Base-by-base conservation (phyloP, 1,284 basidiomycete genomes). In the Cystobasidium pallidum region DNA sequence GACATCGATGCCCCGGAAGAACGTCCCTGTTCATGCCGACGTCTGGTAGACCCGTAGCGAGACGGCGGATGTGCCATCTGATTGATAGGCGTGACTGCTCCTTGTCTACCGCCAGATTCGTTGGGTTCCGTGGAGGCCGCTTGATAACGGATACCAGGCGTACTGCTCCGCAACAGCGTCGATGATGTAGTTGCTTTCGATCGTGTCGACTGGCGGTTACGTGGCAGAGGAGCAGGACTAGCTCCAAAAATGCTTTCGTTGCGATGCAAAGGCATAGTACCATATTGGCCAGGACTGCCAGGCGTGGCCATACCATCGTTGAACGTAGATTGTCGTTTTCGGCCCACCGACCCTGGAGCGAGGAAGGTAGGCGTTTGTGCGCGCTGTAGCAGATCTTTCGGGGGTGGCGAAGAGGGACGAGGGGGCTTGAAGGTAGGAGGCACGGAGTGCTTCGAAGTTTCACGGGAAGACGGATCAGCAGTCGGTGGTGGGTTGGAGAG, bases 361-460 rank as follows among this genome's bases (percentile, higher is more conserved):
- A 78, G 87, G 78, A 91, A 87, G 1, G 88, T 87, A 0, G 92
- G 91, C 0, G 91, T 92, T 1, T 90, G 90, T 0, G 92, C 91
- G 28, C 92, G 88, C 76, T 91, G 88, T 74, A 94, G 87, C 76
- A 92, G 88, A 73, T 95, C 92, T 15, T 89, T 84, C 3, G 92
- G 93, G 4, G 92, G 92, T 0, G 93, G 92, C 0, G 93, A 95
- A 0, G 87, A 89, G 0, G 93, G 92, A 62, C 92, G 85, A 24
- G 89, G 89, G 3, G 92, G 92, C 8, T 58, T 57, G 61, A 71
- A 71, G 1, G 49, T 63, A 24, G 68, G 68, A 7, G 68, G 36
- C n/a, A 36, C 57, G 36, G 68, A 63, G 30, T 59, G 61, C 59
- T 63, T 62, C 47, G 64, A 30, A 2, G 55, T 43, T 7, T 74